These are phyloP conservation scores for Rhodotorula mucilaginosa DNA, from an alignment of 1,284 basidiomycete genomes.

Conservation along the genomic window DNA sequence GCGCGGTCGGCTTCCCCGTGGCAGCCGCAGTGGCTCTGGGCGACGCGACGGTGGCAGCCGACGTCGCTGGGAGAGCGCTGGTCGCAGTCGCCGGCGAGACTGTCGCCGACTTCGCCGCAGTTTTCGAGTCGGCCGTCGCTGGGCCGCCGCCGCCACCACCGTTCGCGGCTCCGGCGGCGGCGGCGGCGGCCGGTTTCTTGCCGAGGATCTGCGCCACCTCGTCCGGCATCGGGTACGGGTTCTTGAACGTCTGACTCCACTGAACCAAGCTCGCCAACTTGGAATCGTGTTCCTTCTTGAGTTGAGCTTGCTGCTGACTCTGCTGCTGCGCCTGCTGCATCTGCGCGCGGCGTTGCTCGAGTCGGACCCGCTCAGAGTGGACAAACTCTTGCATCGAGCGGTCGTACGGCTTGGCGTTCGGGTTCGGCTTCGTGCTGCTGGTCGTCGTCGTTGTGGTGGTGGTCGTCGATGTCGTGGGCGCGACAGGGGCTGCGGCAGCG, in stretches of 20 bases:
- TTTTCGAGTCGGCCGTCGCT: neutral
- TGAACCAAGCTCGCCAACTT: constrained; percentile 85
- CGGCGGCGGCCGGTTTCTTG: constrained; percentile 37
- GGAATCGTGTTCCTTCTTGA: constrained; percentile 90
- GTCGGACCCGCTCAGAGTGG: constrained; percentile 77
- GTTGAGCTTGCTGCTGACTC: constrained; percentile 44
- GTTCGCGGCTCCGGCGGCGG: too few species aligned
- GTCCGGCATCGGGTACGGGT: constrained; percentile 71
- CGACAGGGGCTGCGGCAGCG: neutral
- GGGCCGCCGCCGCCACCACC: too few species aligned
- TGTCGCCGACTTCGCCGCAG: constrained; percentile 15
- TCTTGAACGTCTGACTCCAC: constrained; percentile 93
- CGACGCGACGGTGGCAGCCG: neutral
- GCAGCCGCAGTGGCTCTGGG: neutral
- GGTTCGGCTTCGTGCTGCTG: constrained; percentile 34
- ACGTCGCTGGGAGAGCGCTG: constrained; percentile 17
- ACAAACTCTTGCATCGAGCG: constrained; percentile 73
- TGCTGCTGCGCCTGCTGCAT: constrained; percentile 76
- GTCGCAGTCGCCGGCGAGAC: constrained; percentile 1
- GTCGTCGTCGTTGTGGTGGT: constrained; percentile 47
- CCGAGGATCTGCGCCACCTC: constrained; percentile 40
- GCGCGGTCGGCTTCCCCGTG: neutral
- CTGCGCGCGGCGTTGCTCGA: constrained; percentile 79
- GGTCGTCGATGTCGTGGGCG: constrained; percentile 36
- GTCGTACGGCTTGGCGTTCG: constrained; percentile 11